These are phyloP conservation scores for Ganoderma lingzhi DNA, from an alignment of 1,284 basidiomycete species.

Conservation along the genomic window DNA sequence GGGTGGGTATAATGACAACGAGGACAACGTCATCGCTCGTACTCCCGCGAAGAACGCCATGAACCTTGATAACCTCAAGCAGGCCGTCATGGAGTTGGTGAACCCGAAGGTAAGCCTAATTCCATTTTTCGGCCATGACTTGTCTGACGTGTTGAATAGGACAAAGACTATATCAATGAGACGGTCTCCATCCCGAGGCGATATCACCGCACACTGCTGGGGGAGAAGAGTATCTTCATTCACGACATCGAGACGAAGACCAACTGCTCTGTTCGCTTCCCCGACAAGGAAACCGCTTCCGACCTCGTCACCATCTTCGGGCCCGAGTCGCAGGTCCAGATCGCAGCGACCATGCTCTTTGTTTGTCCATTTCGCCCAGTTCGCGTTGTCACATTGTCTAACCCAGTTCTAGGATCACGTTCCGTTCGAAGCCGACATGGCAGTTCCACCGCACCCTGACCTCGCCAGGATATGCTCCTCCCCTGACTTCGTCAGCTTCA, in stretches of 20 bases:
- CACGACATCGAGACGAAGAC: slow-evolving; percentile 98
- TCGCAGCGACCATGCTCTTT: slow-evolving; percentile 95
- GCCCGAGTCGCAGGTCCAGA: slow-evolving; percentile 96
- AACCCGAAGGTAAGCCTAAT: slow-evolving; percentile 81
- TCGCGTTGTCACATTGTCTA: slow-evolving; percentile 23
- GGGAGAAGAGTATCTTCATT: slow-evolving; percentile 97
- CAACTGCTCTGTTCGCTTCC: slow-evolving; percentile 93
- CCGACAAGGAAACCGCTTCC: slow-evolving; percentile 93
- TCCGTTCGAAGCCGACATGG: slow-evolving; percentile 96
- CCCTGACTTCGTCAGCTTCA: slow-evolving; percentile 83
- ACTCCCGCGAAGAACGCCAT: slow-evolving; percentile 98
- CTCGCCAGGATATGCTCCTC: slow-evolving; percentile 79
- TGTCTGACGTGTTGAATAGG: slow-evolving; percentile 54
- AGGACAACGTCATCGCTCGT: slow-evolving; percentile 97
- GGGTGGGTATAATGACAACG: slow-evolving; percentile 96
- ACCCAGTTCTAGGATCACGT: slow-evolving; percentile 81
- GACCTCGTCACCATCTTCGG: slow-evolving; percentile 95
- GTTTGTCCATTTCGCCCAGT: slow-evolving; percentile 51
- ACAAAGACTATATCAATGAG: slow-evolving; percentile 97
- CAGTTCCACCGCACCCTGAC: slow-evolving; percentile 86
- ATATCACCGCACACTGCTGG: slow-evolving; percentile 94
- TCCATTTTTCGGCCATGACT: slow-evolving; percentile 6
- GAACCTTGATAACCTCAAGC: slow-evolving; percentile 95
- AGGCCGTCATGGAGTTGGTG: slow-evolving; percentile 97
- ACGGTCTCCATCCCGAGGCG: slow-evolving; percentile 92